Evolutionary conservation across 257 asterid species (phyloP).

Genomic region (Solanum lycopersicoides): DNA sequence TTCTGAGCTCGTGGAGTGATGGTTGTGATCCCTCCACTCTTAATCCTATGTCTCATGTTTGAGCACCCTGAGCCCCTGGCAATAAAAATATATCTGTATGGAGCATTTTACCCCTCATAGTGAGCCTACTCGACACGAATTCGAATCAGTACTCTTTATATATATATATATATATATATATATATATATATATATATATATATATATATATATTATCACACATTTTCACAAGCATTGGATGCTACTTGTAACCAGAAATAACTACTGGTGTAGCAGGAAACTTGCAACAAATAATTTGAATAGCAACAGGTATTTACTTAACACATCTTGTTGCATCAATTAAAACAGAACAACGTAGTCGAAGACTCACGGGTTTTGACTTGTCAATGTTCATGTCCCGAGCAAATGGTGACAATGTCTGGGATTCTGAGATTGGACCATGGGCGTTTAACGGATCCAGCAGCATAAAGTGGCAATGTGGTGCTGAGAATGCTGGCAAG

Average conservation of each 20-base stretch:
- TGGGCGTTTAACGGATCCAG: constrained; percentile 44
- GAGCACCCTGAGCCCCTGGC: not conserved
- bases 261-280: constrained; percentile 64
- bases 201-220: too few relatives aligned
- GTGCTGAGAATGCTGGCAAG: constrained; percentile 61
- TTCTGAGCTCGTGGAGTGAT: not conserved
- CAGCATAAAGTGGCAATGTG: constrained; percentile 46
- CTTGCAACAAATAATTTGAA: constrained; percentile 44
- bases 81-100: not conserved
- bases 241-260: constrained; percentile 33
- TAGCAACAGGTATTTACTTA: constrained; percentile 34
- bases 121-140: not conserved
- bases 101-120: not conserved
- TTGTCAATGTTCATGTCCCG: not conserved
- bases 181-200: too few relatives aligned
- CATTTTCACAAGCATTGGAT: not conserved
- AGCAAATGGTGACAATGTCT: constrained; percentile 45
- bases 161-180: too few relatives aligned
- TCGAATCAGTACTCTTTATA: not conserved
- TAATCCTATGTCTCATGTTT: not conserved
- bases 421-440: constrained; percentile 71
- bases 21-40: not conserved
- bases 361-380: not conserved
- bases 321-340: not conserved
- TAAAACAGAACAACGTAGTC: not conserved